Base-by-base conservation (phyloP, 2,329 filamentous ascomycete genomes). In the Amphichorda felina region DNA sequence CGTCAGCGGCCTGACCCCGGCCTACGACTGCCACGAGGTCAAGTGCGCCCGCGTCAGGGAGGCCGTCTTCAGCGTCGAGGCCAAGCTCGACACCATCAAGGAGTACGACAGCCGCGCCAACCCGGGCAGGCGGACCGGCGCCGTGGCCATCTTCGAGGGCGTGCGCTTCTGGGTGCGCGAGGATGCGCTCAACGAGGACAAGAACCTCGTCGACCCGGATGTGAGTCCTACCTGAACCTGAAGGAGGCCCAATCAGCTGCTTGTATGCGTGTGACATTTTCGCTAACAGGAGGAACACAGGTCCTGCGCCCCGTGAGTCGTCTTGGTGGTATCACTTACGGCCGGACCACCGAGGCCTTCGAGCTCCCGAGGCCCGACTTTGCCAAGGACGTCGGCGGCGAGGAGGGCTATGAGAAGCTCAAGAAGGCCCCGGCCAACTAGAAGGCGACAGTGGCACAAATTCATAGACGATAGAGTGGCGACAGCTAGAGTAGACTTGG, bases 141-240 rank as follows among this genome's bases (percentile, higher is more conserved):
- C 81, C 4, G 50, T 94, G 42, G 81, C 73, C 2, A 70, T 94
- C 24, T 66, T 95, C 10, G 86, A 95, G 60, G 89, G 86, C 0
- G 78, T 82, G 24, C 69, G 79, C 19, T 94, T 95, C 52, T 95
- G 88, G 86, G 86, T 79, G 2, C 64, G 88, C 36, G 85, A 93
- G 53, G 89, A 95, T 59, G 87, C 87, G 3, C 63, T 94, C 41
- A 84, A 94, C 47, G 75, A 83, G 51, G 79, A 86, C 8, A 71
- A 66, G 50, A 85, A 76, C 44, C 48, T 84, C 29, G 66, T 96
- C 38, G 82, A 93, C 55, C 75, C 84, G 9, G 70, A 61, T 35
- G 74, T 79, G 52, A 60, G 70, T 61, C 28, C 15, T 37, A 2
- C n/a, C 16, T 9, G 11, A n/a, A n/a, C n/a, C 11, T n/a, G n/a